A percentile compares a stretch with the other conserved stretches of the same genome.
phyloP scores from a whole-genome alignment of 2,329 filamentous ascomycete genomes.

The Colletotrichum tofieldiae region DNA sequence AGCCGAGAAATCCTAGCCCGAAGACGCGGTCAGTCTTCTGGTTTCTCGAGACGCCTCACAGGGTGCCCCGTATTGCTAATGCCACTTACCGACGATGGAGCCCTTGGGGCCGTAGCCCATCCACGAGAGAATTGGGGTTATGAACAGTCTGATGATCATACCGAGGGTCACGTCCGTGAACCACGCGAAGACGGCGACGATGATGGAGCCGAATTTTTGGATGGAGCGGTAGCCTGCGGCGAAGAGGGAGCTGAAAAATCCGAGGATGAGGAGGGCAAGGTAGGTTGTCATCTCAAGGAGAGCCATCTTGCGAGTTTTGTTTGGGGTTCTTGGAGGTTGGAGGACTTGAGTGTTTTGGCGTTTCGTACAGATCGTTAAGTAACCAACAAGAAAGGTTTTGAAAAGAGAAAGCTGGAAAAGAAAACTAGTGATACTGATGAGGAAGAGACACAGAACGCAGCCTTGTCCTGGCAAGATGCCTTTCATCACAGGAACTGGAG shows the following conservation, averaged over 20 bases:
- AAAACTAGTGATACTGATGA: too few species aligned
- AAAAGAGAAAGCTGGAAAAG: background rate
- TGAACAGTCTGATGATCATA: background rate
- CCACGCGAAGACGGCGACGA: background rate
- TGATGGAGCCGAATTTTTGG: background rate
- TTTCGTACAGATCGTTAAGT: background rate
- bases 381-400: background rate
- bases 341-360: background rate
- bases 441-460: background rate
- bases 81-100: background rate
- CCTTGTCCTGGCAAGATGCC: background rate
- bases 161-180: background rate
- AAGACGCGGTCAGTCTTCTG: background rate
- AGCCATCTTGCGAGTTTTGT: background rate
- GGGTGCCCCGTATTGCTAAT: background rate
- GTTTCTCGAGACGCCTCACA: background rate
- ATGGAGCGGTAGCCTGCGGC: background rate
- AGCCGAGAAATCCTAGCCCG: background rate
- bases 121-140: background rate
- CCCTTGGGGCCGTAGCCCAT: background rate
- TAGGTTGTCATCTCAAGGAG: slow-evolving; percentile 5
- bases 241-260: background rate
- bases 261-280: background rate
- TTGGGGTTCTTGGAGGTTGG: background rate
- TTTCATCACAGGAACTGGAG: background rate